A percentile compares a stretch with the other conserved stretches of the same genome.
Evolutionary conservation across 208 protist species (phyloP).

Genomic region (Trypanosoma brucei): DNA sequence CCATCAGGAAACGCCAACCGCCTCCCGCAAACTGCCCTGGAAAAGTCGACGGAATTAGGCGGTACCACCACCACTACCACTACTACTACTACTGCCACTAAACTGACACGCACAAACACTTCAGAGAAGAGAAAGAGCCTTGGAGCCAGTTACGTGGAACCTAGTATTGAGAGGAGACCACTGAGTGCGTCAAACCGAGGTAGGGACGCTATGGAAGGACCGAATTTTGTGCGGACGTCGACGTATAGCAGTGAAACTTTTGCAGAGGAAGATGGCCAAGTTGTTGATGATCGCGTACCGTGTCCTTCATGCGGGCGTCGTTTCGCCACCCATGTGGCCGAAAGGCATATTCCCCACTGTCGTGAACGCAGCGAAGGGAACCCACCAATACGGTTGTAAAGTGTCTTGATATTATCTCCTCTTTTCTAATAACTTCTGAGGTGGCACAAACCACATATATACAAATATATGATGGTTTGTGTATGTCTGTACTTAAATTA

Average conservation of each 20-base stretch:
- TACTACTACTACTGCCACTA: too few relatives aligned
- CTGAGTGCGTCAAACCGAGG: background rate
- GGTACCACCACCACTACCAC: too few relatives aligned
- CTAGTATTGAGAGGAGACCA: too few relatives aligned
- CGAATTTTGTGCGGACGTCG: background rate
- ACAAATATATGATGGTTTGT: too few relatives aligned
- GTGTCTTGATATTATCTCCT: background rate
- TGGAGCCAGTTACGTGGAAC: too few relatives aligned
- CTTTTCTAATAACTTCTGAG: background rate
- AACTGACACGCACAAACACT: too few relatives aligned
- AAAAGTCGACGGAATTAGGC: too few relatives aligned
- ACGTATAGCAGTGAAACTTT: background rate
- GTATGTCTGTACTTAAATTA: too few relatives aligned
- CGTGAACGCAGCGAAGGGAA: constrained; percentile 10
- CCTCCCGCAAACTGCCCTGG: too few relatives aligned
- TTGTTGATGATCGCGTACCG: constrained; percentile 29
- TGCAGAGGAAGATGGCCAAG: constrained; percentile 12
- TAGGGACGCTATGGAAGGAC: background rate
- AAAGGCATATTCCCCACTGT: constrained; percentile 41
- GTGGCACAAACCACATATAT: background rate
- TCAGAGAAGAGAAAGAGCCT: too few relatives aligned
- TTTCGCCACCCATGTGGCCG: constrained; percentile 37
- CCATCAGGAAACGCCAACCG: too few relatives aligned
- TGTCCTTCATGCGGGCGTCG: constrained; percentile 44
- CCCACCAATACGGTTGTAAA: constrained; percentile 11